Base-by-base conservation (phyloP, 164 flowering plant species). In the Berberis vulgaris region DNA sequence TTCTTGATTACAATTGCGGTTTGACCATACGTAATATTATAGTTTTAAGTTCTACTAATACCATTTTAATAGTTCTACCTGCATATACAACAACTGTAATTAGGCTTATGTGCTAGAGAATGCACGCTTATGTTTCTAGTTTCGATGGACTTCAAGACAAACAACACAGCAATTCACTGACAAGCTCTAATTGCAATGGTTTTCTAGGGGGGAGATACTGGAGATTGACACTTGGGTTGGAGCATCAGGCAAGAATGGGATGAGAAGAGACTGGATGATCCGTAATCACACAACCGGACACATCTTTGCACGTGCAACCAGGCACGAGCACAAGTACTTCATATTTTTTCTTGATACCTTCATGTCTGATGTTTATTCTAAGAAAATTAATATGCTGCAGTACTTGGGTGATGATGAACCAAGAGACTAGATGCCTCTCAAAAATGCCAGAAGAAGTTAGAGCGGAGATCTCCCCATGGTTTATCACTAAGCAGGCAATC, bases 391-490 rank as follows among this genome's bases (percentile, higher is more conserved):
- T 7, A 63, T 71, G 66, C 62, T 69, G 67, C 88, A 87, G 94
- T 76, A 87, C 87, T 2, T 85, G 86, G 88, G 94, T 84, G 77
- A 85, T 85, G 94, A 87, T 87, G 94, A 82, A 87, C 79, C 62
- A 76, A 62, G 45, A 81, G 64, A 85, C 94, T 2, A 82, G 94
- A 69, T 88, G 87, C 8, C 86, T 85, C 43, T 87, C 88, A 1
- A 87, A 87, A 59, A 85, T 87, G 84, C 94, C 94, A 54, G 86
- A 82, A 12, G 90, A 87, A 52, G 94, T 84, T 53, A 81, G 87
- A 72, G 84, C 71, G 6, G 94, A 87, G 64, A 74, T 84, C 45
- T 70, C 84, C 7, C 95, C 90, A 2, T 87, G 86, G 87, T 87
- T 84, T 66, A 72, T 79, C 7, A 79, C 80, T 41, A 84, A 78